Evolutionary conservation across 805 yeast species (phyloP).

Genomic region (Wickerhamomyces mucosus): DNA sequence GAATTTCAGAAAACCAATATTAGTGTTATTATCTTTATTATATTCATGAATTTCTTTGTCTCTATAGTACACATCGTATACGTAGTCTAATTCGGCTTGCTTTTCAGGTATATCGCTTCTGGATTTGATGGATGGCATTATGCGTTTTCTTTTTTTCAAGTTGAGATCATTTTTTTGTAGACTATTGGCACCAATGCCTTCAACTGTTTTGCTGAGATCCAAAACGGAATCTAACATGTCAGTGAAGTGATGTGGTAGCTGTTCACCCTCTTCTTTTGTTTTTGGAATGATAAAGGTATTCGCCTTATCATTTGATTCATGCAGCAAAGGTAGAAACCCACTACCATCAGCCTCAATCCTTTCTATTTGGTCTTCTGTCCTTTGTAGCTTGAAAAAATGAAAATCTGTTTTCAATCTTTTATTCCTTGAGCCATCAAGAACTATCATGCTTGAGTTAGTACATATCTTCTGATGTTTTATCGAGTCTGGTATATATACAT

Average conservation of each 20-base stretch:
- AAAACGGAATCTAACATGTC: slow-evolving; percentile 65
- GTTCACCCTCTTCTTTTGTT: slow-evolving; percentile 16
- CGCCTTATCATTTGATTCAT: slow-evolving; percentile 19
- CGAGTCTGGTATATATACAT: slow-evolving; percentile 11
- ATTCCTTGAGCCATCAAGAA: slow-evolving; percentile 24
- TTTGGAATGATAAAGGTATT: slow-evolving; percentile 18
- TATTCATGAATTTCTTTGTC: slow-evolving; percentile 52
- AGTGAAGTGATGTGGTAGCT: slow-evolving; percentile 53
- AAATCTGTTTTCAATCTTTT: slow-evolving; percentile 31
- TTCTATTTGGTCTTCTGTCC: slow-evolving; percentile 31
- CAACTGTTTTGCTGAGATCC: slow-evolving; percentile 13
- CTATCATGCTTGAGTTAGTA: slow-evolving; percentile 11
- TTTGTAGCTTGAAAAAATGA: slow-evolving; percentile 36
- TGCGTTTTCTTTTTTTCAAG: slow-evolving; percentile 17
- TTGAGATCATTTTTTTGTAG: too few relatives aligned
- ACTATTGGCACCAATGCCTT: too few relatives aligned
- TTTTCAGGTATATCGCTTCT: slow-evolving; percentile 1
- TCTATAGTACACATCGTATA: slow-evolving; percentile 80
- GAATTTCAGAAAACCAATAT: slow-evolving; percentile 28
- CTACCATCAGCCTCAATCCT: slow-evolving; percentile 8
- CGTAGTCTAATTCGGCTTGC: slow-evolving; percentile 51
- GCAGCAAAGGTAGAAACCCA: slow-evolving; percentile 14
- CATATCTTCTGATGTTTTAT: too few relatives aligned
- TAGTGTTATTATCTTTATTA: slow-evolving; percentile 17
- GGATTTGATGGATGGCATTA: neutral